These are phyloP conservation scores for Verticillium zaregamsianum DNA, from an alignment of 2,329 filamentous ascomycete genomes.

Conservation along the genomic window DNA sequence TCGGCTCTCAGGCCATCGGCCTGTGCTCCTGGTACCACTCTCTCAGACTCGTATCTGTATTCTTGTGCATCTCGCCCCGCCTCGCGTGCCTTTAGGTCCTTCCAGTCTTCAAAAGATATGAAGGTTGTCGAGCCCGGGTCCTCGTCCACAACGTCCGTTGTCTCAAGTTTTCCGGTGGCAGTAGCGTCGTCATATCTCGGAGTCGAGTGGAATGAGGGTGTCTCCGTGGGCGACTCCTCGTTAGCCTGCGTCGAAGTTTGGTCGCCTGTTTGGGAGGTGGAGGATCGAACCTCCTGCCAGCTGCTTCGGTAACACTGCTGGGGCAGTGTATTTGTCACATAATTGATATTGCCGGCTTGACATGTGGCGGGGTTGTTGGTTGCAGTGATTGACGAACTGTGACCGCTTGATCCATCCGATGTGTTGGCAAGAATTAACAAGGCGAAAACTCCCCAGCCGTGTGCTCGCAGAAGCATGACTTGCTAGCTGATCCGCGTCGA, in stretches of 20 bases:
- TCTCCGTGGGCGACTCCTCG: background rate
- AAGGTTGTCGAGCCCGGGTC: slow-evolving; percentile 52
- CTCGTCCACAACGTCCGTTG: slow-evolving; percentile 15
- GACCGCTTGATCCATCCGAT: background rate
- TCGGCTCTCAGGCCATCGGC: slow-evolving; percentile 52
- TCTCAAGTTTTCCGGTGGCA: background rate
- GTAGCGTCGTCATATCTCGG: background rate
- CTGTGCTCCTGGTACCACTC: background rate
- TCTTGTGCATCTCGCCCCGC: slow-evolving; percentile 60
- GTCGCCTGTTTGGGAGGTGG: no score
- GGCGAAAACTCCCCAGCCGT: background rate
- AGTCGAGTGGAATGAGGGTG: background rate
- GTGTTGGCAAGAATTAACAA: background rate
- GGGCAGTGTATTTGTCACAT: slow-evolving; percentile 73
- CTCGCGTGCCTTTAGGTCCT: slow-evolving; percentile 84
- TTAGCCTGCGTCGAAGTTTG: background rate
- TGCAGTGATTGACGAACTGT: background rate
- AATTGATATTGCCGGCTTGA: slow-evolving; percentile 67
- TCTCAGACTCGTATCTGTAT: slow-evolving; percentile 33
- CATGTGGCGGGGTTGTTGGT: slow-evolving; percentile 25
- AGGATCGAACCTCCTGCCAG: slow-evolving; percentile 32
- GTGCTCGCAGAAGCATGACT: background rate
- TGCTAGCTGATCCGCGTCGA: background rate
- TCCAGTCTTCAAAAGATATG: slow-evolving; percentile 98
- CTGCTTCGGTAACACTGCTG: slow-evolving; percentile 70